Evolutionary conservation across 352 stramenopile species (phyloP).

Genomic region (Phytophthora sansomeana): DNA sequence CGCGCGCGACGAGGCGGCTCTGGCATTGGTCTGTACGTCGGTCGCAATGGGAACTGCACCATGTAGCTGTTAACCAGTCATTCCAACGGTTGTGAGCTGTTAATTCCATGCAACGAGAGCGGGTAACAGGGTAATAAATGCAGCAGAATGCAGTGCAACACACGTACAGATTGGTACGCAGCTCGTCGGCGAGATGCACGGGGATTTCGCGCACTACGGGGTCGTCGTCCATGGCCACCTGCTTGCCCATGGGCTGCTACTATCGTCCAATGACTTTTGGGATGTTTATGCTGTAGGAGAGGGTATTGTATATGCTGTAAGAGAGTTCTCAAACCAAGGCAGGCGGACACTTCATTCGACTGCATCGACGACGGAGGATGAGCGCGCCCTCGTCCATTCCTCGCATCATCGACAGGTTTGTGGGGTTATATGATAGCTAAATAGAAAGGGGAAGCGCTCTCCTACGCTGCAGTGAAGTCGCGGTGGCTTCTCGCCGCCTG

Average conservation of each 20-base stretch:
- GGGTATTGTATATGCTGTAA: background rate
- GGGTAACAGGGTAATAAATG: background rate
- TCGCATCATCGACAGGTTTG: slow-evolving; percentile 56
- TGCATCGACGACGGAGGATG: slow-evolving; percentile 24
- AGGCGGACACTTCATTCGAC: slow-evolving; percentile 15
- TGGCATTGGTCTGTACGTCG: slow-evolving; percentile 81
- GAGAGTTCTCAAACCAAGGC: too few relatives aligned
- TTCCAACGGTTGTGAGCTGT: background rate
- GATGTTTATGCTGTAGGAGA: background rate
- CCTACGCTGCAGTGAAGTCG: background rate
- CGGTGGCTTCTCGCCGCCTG: background rate
- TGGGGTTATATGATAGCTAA: background rate
- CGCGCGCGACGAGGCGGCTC: slow-evolving; percentile 60
- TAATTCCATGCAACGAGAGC: background rate
- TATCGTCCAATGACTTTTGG: slow-evolving; percentile 39
- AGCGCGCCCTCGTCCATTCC: slow-evolving; percentile 33
- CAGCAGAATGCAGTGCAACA: background rate
- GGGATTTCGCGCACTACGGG: slow-evolving; percentile 86
- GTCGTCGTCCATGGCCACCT: slow-evolving; percentile 58
- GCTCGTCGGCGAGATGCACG: slow-evolving; percentile 78
- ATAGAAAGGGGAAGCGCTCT: slow-evolving; percentile 8
- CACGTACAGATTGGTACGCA: slow-evolving; percentile 74
- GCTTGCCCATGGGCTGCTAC: slow-evolving; percentile 17
- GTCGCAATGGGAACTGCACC: slow-evolving; percentile 83
- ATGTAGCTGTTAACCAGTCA: slow-evolving; percentile 58